Conservation (phyloP, 2,329 filamentous ascomycete species). For the Albophoma yamanashiensis region DNA sequence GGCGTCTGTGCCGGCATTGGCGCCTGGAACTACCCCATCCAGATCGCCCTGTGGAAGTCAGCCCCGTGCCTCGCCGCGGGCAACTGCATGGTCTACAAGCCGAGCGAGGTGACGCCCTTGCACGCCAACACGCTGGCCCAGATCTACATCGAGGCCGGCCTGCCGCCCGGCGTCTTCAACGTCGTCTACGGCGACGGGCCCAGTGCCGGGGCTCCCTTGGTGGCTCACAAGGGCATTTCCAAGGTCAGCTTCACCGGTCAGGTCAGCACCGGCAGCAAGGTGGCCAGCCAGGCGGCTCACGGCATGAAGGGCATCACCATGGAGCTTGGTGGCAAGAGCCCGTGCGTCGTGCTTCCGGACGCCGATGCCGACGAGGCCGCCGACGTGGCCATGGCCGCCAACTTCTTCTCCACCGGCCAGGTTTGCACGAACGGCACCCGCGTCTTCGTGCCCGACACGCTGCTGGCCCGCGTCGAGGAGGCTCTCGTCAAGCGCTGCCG, state of each 20-base stretch:
- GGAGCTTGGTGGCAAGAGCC: constrained; percentile 84
- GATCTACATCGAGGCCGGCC: constrained; percentile 66
- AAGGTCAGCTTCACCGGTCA: constrained; percentile 90
- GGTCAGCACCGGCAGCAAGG: constrained; percentile 72
- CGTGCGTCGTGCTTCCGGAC: constrained; percentile 70
- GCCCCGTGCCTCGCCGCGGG: constrained; percentile 76
- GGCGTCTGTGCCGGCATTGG: constrained; percentile 82
- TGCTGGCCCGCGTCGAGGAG: constrained; percentile 60
- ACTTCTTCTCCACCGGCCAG: constrained; percentile 85
- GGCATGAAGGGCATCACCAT: constrained; percentile 87
- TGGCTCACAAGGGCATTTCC: constrained; percentile 59
- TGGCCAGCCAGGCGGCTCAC: constrained; percentile 63
- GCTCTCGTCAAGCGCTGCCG: constrained; percentile 39
- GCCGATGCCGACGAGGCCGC: constrained; percentile 71
- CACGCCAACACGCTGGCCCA: constrained; percentile 66
- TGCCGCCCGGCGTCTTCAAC: constrained; percentile 79
- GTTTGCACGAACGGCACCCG: constrained; percentile 90
- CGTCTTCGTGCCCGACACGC: constrained; percentile 62
- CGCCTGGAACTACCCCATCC: constrained; percentile 87
- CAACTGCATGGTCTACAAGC: constrained; percentile 88
- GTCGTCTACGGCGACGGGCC: constrained; percentile 73
- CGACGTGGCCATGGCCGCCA: constrained; percentile 85
- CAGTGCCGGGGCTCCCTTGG: constrained; percentile 60
- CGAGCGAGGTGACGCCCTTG: constrained; percentile 78
- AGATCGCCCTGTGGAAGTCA: constrained; percentile 85